Conservation (phyloP, 768 basidiomycete species). For the Strobilomyces confusus region DNA sequence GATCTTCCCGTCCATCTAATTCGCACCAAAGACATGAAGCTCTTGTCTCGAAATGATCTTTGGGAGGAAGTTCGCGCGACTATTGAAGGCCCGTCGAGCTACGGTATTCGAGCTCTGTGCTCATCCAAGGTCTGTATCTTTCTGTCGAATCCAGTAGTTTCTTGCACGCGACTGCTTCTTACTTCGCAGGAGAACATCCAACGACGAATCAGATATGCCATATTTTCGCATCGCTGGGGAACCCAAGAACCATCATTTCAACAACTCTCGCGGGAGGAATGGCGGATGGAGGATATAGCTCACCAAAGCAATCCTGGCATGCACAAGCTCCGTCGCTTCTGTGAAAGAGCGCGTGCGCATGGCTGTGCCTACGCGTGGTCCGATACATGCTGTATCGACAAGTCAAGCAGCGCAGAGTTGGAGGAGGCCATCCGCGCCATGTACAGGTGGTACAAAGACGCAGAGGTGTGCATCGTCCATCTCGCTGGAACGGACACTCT, state of each 20-base stretch:
- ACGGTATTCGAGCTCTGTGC: constrained; percentile 7
- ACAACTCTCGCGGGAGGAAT: background rate
- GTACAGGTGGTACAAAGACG: constrained; percentile 9
- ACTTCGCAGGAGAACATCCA: constrained; percentile 3
- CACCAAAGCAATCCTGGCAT: background rate
- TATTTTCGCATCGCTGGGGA: constrained; percentile 14
- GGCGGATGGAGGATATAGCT: background rate
- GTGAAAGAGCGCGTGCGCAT: constrained; percentile 6
- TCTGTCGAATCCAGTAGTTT: background rate
- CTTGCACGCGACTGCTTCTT: background rate
- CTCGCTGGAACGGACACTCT: constrained; percentile 1
- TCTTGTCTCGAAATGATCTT: constrained; percentile 9
- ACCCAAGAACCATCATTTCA: constrained; percentile 6
- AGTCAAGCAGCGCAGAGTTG: constrained; percentile 13
- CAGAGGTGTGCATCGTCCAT: constrained; percentile 8
- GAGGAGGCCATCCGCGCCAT: constrained; percentile 11
- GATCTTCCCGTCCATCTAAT: constrained; percentile 16
- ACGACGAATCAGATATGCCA: constrained; percentile 8
- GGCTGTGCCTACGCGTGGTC: constrained; percentile 13
- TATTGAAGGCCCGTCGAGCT: background rate
- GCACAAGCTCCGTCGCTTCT: constrained; percentile 4
- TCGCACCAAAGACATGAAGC: constrained; percentile 6
- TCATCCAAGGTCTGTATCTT: constrained; percentile 6
- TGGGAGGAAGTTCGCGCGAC: constrained; percentile 5
- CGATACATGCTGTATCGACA: constrained; percentile 13